Percentiles rank a stretch among this genome's conserved stretches.
phyloP scores from a whole-genome alignment of 129 eudicot genomes.

The Flaveria robusta region DNA sequence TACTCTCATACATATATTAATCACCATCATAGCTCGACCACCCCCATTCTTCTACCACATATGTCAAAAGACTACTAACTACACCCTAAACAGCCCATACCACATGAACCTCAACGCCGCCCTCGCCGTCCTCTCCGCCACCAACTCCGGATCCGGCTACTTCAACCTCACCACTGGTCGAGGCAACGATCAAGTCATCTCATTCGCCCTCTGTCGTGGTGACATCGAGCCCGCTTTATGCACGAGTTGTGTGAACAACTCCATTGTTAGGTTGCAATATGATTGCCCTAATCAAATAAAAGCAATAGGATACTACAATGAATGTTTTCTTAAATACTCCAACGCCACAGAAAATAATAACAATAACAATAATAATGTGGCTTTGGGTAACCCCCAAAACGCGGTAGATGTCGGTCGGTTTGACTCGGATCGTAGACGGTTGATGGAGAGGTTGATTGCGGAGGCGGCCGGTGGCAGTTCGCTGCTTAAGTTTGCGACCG shows the following conservation, averaged over 20 bases:
- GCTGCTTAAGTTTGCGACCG: not conserved
- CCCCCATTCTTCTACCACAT: not conserved
- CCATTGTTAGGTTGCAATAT: not conserved
- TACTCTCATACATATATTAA: not conserved
- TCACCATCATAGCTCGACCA: not conserved
- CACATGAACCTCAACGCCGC: not conserved
- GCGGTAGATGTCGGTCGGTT: not conserved
- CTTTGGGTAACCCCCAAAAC: not conserved
- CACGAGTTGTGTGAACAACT: not conserved
- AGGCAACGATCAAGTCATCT: not conserved
- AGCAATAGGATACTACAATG: not conserved
- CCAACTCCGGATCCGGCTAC: slow-evolving; percentile 10
- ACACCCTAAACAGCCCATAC: not conserved
- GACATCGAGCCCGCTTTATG: not conserved
- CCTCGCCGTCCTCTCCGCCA: slow-evolving; percentile 7
- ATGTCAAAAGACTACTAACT: not conserved
- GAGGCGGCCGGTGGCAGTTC: not conserved
- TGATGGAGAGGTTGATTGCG: not conserved
- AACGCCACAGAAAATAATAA: not conserved
- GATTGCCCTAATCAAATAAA: not conserved
- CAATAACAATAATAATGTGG: not conserved
- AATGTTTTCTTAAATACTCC: slow-evolving; percentile 3
- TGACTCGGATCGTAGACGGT: not conserved
- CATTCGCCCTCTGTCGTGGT: slow-evolving; percentile 10
- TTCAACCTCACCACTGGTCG: slow-evolving; percentile 6